These are phyloP conservation scores for Aureobasidium pullulans DNA, from an alignment of 2,329 filamentous ascomycete genomes.

Conservation along the genomic window DNA sequence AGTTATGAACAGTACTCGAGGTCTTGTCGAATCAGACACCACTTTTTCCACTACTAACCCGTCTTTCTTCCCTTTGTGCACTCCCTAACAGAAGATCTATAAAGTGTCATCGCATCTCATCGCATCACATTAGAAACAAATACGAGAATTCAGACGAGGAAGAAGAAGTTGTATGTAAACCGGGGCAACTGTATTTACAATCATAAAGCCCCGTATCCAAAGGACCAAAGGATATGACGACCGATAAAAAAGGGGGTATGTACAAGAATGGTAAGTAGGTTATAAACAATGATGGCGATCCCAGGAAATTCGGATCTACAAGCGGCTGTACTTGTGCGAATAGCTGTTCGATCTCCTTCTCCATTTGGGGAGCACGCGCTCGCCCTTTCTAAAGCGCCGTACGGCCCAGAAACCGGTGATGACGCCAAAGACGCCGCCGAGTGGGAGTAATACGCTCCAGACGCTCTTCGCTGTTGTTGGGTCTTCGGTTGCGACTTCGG, in stretches of 20 bases:
- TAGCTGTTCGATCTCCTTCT: background rate
- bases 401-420: background rate
- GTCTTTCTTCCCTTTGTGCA: no score
- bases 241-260: background rate
- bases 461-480: background rate
- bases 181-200: background rate
- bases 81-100: no score
- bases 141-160: no score
- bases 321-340: conserved; percentile 6
- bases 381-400: background rate
- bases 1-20: no score
- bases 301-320: background rate
- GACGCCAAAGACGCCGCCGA: background rate
- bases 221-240: background rate
- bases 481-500: conserved; percentile 4
- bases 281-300: background rate
- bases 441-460: conserved; percentile 1
- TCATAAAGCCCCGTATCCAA: background rate
- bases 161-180: no score
- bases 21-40: no score
- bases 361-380: background rate
- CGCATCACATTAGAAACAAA: no score
- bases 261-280: background rate
- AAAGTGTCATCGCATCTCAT: no score
- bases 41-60: no score